Evolutionary conservation across 495 filamentous ascomycete species (phyloP).

Genomic region (Oidiodendron maius): DNA sequence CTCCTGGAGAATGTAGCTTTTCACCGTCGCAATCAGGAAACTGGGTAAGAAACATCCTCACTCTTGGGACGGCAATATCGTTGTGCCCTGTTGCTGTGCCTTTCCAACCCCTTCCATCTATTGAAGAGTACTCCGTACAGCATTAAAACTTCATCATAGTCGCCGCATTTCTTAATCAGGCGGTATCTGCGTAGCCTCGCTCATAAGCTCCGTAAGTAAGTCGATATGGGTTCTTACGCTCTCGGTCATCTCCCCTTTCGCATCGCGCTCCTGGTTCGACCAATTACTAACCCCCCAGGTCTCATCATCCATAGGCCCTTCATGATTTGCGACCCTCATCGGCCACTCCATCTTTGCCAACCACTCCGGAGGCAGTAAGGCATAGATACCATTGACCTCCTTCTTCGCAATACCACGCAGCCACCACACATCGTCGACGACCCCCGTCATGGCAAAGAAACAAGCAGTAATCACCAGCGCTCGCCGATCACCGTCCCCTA

Average conservation of each 20-base stretch:
- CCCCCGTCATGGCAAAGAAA: slow-evolving; percentile 51
- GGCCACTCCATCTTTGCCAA: slow-evolving; percentile 52
- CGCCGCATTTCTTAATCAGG: no score
- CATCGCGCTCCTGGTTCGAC: background rate
- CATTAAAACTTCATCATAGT: no score
- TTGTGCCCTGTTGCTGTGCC: no score
- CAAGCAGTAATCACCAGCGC: slow-evolving; percentile 48
- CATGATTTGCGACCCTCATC: slow-evolving; percentile 38
- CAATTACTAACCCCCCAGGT: slow-evolving; percentile 31
- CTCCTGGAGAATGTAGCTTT: no score
- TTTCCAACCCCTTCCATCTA: no score
- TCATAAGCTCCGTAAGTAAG: slow-evolving; percentile 13
- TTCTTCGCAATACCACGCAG: slow-evolving; percentile 48
- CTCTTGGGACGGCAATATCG: no score
- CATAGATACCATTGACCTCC: slow-evolving; percentile 48
- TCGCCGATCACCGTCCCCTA: slow-evolving; percentile 42
- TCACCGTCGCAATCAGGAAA: no score
- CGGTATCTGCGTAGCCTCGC: slow-evolving; percentile 3
- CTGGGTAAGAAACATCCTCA: no score
- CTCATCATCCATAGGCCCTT: slow-evolving; percentile 37
- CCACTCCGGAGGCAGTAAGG: slow-evolving; percentile 44
- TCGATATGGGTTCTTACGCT: slow-evolving; percentile 18
- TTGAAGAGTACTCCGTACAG: no score
- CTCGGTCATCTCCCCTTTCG: slow-evolving; percentile 3
- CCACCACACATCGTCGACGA: slow-evolving; percentile 49